Conservation (phyloP, 805 yeast species). For the Metschnikowia drakensbergensis region DNA sequence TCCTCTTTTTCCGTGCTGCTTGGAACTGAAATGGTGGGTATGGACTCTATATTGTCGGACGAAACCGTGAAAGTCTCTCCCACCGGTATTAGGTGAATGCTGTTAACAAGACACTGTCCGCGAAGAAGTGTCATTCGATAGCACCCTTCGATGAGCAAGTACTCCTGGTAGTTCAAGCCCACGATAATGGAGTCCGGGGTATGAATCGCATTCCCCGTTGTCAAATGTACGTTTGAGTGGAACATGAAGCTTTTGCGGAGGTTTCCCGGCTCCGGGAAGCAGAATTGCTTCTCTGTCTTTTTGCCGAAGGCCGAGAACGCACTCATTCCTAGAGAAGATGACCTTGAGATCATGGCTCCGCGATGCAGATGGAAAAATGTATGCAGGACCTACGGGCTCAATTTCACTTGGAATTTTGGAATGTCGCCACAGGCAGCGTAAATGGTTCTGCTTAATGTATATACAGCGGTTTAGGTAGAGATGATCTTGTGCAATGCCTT, state of each 20-base stretch:
- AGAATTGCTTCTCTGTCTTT: constrained; percentile 5
- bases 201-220: constrained; percentile 11
- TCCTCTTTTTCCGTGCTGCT: constrained; percentile 26
- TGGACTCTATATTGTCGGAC: constrained; percentile 34
- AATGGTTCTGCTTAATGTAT: too few species aligned
- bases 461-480: background rate
- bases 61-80: constrained; percentile 22
- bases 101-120: constrained; percentile 47
- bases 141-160: constrained; percentile 46
- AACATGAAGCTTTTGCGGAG: constrained; percentile 6
- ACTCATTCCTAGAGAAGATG: constrained; percentile 9
- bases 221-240: constrained; percentile 7
- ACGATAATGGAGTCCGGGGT: constrained; percentile 19
- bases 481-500: constrained; percentile 16
- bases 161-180: constrained; percentile 43
- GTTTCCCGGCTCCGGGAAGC: constrained; percentile 10
- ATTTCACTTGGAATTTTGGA: too few species aligned
- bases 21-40: constrained; percentile 44
- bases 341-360: background rate
- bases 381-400: background rate
- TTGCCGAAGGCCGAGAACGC: constrained; percentile 17
- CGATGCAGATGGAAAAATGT: background rate
- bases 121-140: constrained; percentile 39
- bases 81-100: constrained; percentile 27
- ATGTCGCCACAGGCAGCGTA: too few species aligned